Percentiles rank a stretch among this genome's conserved stretches.
phyloP scores from a whole-genome alignment of 768 basidiomycete species.

The Cyclocybe aegerita region DNA sequence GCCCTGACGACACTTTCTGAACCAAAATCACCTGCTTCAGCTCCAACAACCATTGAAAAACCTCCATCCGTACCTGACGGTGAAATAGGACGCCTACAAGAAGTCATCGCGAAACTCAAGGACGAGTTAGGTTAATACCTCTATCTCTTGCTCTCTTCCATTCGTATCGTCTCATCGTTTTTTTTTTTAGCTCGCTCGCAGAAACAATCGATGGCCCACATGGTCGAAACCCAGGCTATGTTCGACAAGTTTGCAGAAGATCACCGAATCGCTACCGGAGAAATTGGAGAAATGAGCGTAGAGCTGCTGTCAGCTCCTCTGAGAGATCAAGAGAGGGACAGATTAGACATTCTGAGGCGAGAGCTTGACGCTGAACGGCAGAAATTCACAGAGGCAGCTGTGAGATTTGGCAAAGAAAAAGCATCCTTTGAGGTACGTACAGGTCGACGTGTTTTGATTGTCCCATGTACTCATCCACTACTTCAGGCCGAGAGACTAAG shows the following conservation, averaged over 20 bases:
- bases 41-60: constrained; percentile 9
- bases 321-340: constrained; percentile 52
- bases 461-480: constrained; percentile 7
- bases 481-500: constrained; percentile 60
- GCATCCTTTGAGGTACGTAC: constrained; percentile 59
- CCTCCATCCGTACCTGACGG: constrained; percentile 25
- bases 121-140: constrained; percentile 54
- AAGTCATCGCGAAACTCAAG: constrained; percentile 48
- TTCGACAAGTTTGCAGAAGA: constrained; percentile 55
- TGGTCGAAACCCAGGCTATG: constrained; percentile 48
- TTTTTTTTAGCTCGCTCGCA: constrained; percentile 33
- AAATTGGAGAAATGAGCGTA: constrained; percentile 44
- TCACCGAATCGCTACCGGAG: constrained; percentile 31
- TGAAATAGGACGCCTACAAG: constrained; percentile 52
- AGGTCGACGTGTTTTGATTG: neutral
- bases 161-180: neutral
- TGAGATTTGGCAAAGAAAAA: constrained; percentile 64
- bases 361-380: constrained; percentile 67
- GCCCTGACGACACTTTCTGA: constrained; percentile 29
- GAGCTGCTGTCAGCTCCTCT: constrained; percentile 55
- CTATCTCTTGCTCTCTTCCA: neutral
- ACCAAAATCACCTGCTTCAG: constrained; percentile 19
- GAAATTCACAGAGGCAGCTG: constrained; percentile 62
- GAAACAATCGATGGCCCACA: constrained; percentile 40
- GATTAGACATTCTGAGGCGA: constrained; percentile 48